phyloP scores from a whole-genome alignment of 495 filamentous ascomycete genomes.

The Astrothelium subdiscretum region DNA sequence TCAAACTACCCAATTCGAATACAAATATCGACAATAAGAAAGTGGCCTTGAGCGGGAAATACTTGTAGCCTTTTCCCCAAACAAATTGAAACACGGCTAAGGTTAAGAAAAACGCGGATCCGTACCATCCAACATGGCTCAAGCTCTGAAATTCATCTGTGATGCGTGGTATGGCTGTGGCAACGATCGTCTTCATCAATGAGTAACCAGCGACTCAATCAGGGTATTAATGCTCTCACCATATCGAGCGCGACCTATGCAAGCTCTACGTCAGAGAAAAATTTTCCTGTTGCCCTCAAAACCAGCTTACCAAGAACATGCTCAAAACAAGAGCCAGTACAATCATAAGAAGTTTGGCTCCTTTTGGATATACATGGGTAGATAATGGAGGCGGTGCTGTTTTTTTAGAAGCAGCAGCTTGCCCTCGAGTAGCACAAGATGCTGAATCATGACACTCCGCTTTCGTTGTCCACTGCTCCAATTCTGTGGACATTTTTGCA shows the following conservation, averaged over 20 bases:
- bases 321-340: not conserved
- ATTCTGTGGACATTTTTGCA: too few relatives aligned
- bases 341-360: not conserved
- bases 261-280: not conserved
- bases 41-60: constrained; percentile 37
- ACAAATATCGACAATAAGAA: constrained; percentile 11
- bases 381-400: not conserved
- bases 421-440: not conserved
- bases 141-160: constrained; percentile 38
- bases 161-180: constrained; percentile 48
- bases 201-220: not conserved
- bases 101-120: constrained; percentile 43
- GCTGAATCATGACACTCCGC: not conserved
- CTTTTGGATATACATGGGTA: not conserved
- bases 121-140: constrained; percentile 42
- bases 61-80: constrained; percentile 44
- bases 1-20: constrained; percentile 12
- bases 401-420: not conserved
- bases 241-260: not conserved
- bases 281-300: not conserved
- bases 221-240: not conserved
- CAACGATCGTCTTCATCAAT: constrained; percentile 42
- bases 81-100: constrained; percentile 41
- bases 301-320: not conserved
- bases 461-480: too few relatives aligned